Evolutionary conservation across 192 early-diverging fungal species (phyloP).

Genomic region (Coemansia biformis): DNA sequence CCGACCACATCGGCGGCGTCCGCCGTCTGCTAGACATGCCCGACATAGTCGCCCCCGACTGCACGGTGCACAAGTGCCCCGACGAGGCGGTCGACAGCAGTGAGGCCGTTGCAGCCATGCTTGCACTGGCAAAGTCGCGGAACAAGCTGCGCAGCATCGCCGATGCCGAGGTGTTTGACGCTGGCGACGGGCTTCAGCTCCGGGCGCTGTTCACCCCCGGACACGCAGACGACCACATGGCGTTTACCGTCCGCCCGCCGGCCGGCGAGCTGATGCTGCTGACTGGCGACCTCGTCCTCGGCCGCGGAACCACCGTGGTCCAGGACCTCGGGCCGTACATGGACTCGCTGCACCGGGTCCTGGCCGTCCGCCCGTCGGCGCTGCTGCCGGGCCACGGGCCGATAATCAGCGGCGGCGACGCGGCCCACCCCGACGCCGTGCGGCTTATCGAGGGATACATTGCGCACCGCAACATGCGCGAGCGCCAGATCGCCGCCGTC

Average conservation of each 20-base stretch:
- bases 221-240: constrained; percentile 74
- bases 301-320: constrained; percentile 78
- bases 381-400: constrained; percentile 81
- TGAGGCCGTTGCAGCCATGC: constrained; percentile 3
- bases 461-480: constrained; percentile 67
- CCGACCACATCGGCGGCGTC: constrained; percentile 73
- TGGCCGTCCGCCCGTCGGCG: constrained; percentile 28
- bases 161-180: constrained; percentile 60
- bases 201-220: constrained; percentile 72
- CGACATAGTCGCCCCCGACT: constrained; percentile 9
- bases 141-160: constrained; percentile 22
- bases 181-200: constrained; percentile 56
- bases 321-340: constrained; percentile 67
- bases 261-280: constrained; percentile 45
- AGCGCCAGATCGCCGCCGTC: constrained; percentile 63
- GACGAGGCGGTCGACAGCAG: not conserved
- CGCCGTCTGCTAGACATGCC: constrained; percentile 15
- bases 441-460: constrained; percentile 70
- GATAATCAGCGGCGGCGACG: constrained; percentile 48
- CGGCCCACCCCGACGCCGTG: constrained; percentile 45
- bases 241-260: constrained; percentile 53
- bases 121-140: not conserved
- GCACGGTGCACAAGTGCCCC: constrained; percentile 27
- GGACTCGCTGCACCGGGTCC: constrained; percentile 54
- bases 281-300: constrained; percentile 77